A percentile compares a stretch with the other conserved stretches of the same genome.
These are phyloP conservation scores for Leccinum pseudoinsigne DNA, from an alignment of 1,284 basidiomycete genomes.

Conservation along the genomic window DNA sequence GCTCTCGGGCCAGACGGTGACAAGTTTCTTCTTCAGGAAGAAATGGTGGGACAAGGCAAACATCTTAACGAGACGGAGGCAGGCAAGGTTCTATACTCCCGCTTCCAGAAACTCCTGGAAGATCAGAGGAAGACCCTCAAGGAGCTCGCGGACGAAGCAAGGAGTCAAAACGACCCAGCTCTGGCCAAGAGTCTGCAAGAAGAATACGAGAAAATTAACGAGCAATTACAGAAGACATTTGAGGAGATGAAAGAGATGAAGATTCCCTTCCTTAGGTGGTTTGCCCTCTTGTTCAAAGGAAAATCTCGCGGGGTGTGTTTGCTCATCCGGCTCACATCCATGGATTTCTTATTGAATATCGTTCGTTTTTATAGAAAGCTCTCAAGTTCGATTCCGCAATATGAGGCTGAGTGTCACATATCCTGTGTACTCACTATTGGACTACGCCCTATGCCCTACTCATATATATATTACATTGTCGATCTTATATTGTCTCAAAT, in stretches of 20 bases:
- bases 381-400: neutral
- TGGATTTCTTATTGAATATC: neutral
- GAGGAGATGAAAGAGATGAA: constrained; percentile 1
- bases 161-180: neutral
- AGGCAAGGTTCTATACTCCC: neutral
- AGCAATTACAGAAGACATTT: neutral
- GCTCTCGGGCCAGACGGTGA: neutral
- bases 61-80: neutral
- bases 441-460: neutral
- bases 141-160: constrained; percentile 1
- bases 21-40: neutral
- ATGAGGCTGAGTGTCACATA: neutral
- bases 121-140: neutral
- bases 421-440: neutral
- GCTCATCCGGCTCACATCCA: neutral
- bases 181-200: neutral
- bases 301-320: neutral
- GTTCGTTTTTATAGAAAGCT: neutral
- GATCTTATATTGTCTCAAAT: neutral
- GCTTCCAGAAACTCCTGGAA: neutral
- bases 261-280: neutral
- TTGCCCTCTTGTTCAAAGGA: neutral
- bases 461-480: neutral
- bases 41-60: neutral
- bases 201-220: neutral